These are phyloP conservation scores for Tricharina praecox DNA, from an alignment of 495 filamentous ascomycete species.

Conservation along the genomic window DNA sequence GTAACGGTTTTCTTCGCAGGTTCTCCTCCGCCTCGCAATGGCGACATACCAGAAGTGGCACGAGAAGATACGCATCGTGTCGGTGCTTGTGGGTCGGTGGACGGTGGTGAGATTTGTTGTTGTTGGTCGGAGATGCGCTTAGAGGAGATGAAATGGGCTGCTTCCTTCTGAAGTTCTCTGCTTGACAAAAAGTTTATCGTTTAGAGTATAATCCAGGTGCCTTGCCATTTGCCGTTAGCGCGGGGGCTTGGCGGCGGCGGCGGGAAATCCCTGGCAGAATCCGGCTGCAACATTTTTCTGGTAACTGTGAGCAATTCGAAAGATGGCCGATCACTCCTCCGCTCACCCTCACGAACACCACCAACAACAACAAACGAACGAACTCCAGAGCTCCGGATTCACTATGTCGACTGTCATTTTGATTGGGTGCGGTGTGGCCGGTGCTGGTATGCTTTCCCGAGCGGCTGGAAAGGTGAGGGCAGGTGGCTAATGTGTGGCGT, in stretches of 20 bases:
- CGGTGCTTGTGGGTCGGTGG: background rate
- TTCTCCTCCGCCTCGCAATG: background rate
- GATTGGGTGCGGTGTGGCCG: constrained; percentile 61
- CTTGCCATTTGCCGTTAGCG: too few relatives aligned
- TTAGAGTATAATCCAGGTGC: too few relatives aligned
- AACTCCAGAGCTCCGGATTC: constrained; percentile 4
- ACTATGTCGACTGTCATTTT: constrained; percentile 59
- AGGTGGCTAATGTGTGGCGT: background rate
- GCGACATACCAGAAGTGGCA: constrained; percentile 19
- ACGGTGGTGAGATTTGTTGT: background rate
- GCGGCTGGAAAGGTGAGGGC: too few relatives aligned
- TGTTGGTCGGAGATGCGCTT: background rate
- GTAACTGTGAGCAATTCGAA: too few relatives aligned
- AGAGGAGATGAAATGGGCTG: too few relatives aligned
- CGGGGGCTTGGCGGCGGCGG: too few relatives aligned
- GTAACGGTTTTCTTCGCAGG: background rate
- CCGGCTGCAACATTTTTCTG: too few relatives aligned
- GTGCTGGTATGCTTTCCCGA: constrained; percentile 29
- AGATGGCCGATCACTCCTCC: background rate
- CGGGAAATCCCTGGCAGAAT: too few relatives aligned
- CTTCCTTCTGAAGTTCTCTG: too few relatives aligned
- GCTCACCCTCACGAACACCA: background rate
- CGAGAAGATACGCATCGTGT: constrained; percentile 23
- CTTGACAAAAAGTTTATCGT: too few relatives aligned
- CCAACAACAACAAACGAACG: constrained; percentile 8